These are phyloP conservation scores for Naganishia kalamii DNA, from an alignment of 768 basidiomycete genomes.

Conservation along the genomic window DNA sequence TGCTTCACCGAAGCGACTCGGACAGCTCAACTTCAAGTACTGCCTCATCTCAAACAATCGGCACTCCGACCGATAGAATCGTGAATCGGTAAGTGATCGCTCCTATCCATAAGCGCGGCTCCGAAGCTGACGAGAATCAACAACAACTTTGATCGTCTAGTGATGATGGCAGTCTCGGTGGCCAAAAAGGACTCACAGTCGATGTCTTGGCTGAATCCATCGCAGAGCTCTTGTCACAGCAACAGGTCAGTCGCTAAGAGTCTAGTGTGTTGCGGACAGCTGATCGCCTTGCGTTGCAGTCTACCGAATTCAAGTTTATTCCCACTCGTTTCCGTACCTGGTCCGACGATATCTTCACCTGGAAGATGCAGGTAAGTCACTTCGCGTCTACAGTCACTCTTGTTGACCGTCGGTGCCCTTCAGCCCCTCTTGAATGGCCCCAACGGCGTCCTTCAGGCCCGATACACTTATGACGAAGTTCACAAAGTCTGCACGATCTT, in stretches of 20 bases:
- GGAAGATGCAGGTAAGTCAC: neutral
- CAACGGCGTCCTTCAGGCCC: neutral
- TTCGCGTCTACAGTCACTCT: too few relatives aligned
- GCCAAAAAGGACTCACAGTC: too few relatives aligned
- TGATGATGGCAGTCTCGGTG: too few relatives aligned
- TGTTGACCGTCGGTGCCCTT: neutral
- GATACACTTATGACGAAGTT: neutral
- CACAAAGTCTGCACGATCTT: neutral
- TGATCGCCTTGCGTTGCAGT: neutral
- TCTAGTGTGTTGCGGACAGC: too few relatives aligned
- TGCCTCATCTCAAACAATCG: neutral
- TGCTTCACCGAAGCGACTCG: neutral
- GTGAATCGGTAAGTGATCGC: neutral
- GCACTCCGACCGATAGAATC: neutral
- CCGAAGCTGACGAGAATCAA: neutral
- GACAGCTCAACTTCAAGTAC: neutral
- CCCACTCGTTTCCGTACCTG: neutral
- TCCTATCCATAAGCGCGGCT: neutral
- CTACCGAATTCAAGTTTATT: neutral
- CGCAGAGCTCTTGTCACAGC: too few relatives aligned
- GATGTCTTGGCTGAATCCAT: too few relatives aligned
- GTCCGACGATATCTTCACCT: neutral
- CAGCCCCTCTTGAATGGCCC: neutral
- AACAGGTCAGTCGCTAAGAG: too few relatives aligned
- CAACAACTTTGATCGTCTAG: too few relatives aligned